Evolutionary conservation across 352 stramenopile species (phyloP), one percentile per base, ranked within the genome.

Genomic region (Phytophthora cryptogea): DNA sequence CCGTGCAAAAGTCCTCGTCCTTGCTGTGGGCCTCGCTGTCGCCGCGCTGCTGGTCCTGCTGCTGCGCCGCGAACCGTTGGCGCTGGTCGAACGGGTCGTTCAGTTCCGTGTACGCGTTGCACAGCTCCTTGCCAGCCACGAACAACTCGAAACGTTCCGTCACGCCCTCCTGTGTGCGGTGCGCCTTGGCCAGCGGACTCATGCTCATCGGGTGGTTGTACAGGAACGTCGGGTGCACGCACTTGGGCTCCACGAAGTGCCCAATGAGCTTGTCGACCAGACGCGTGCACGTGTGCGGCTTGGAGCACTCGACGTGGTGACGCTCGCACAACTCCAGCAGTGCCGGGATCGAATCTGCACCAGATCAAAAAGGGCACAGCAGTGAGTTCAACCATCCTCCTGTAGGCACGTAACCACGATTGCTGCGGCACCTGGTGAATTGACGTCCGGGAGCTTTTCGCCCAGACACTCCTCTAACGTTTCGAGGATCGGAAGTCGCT

Each of bases 91-190:
- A 91, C 35, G 97, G 97, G 61, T 99, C 94, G 76, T 99, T 99
- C 39, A 99, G 90, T 78, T 99, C 97, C 26, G 97, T 99, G 81
- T 99, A 99, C 5, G 97, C 97, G 74, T 99, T 99, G 61, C 92
- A 97, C 28, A 99, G 79, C 84, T 99, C 89, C 62, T 95, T 97
- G 55, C 78, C 92, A 30, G 90, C 92, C 31, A 99, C 95, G 71
- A 99, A 99, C 26, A 99, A 79, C 83, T 99, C 97, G 65, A 99
- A 99, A 33, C 97, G 86, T 74, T 99, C 97, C 4, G 97, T 99
- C 55, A 99, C 74, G 30, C 89, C 86, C 10, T 80, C 64, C 70
- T 98, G 97, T 11, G 90, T 83, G 37, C 96, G 85, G 61, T 99
- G 96, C 43, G 91, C 82, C 68, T 99, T 99, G 27, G 83, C 82